Evolutionary conservation across 2,329 filamentous ascomycete species (phyloP), one percentile per base, ranked within the genome.

Genomic region (Colletotrichum chlorophyti): DNA sequence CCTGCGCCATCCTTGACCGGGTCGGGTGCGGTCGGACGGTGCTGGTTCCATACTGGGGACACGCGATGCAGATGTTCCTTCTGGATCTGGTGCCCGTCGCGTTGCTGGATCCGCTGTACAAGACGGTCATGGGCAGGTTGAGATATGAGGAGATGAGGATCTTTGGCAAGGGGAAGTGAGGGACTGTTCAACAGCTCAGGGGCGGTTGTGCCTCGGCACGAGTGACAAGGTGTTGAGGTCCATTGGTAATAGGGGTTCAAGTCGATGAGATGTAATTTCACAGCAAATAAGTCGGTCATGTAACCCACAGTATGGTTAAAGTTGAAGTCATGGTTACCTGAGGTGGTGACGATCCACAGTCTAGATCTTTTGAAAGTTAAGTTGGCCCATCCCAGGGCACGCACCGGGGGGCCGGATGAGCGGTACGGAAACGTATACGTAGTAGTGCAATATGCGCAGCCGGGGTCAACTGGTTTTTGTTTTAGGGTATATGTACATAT

Each of bases 241-340:
- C n/a, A n/a, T n/a, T n/a, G n/a, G n/a, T n/a, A n/a, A n/a, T n/a
- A n/a, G n/a, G n/a, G n/a, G n/a, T n/a, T n/a, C n/a, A n/a, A n/a
- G n/a, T n/a, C n/a, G n/a, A n/a, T 19, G 34, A 37, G 34, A 12
- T 37, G 34, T 3, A n/a, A n/a, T n/a, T n/a, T n/a, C n/a, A n/a
- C n/a, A n/a, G n/a, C n/a, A n/a, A n/a, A n/a, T n/a, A n/a, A n/a
- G n/a, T 8, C 32, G 19, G 45, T 10, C 35, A 37, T 27, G 31
- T 34, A 42, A n/a, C 15, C 14, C 45, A 35, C 8, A 47, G 14
- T n/a, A 38, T 21, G 32, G 26, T 48, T 55, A 55, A 23, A 49
- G 42, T 54, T 59, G 50, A 59, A 48, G 46, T 59, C 55, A 59
- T 48, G 43, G 42, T 59, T 59, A 59, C 48, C 55, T 29, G 34